A percentile compares a stretch with the other conserved stretches of the same genome.
phyloP scores from a whole-genome alignment of 306 rosid genomes.

The Luffa aegyptiaca region DNA sequence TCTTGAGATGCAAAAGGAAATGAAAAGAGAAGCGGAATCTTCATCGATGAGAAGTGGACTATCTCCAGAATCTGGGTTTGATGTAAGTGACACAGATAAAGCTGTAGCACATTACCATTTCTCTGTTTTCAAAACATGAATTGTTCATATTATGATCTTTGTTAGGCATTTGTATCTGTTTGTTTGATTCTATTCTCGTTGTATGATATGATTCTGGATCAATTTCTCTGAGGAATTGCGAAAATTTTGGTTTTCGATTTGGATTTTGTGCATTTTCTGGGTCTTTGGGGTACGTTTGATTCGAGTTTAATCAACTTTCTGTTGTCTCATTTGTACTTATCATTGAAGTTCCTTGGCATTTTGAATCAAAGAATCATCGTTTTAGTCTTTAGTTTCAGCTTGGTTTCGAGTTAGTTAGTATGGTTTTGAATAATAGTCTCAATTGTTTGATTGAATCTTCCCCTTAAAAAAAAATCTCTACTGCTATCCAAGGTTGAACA shows the following conservation, averaged over 20 bases:
- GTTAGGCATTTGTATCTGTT: background rate
- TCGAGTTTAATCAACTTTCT: background rate
- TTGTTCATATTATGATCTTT: background rate
- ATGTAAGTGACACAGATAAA: background rate
- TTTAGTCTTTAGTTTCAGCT: too few relatives aligned
- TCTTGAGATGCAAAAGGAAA: constrained; percentile 14
- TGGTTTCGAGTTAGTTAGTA: too few relatives aligned
- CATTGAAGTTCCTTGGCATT: too few relatives aligned
- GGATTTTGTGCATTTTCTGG: background rate
- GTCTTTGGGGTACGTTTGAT: background rate
- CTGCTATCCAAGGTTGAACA: too few relatives aligned
- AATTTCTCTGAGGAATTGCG: background rate
- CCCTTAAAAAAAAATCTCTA: too few relatives aligned
- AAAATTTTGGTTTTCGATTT: too few relatives aligned
- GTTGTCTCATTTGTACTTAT: background rate
- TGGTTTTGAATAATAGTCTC: too few relatives aligned
- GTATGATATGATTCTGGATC: background rate
- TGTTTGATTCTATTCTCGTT: background rate
- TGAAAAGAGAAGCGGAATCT: background rate
- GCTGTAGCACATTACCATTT: constrained; percentile 21
- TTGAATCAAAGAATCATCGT: too few relatives aligned
- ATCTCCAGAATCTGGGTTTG: background rate
- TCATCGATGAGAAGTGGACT: background rate
- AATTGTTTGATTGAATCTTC: too few relatives aligned
- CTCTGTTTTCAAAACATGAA: constrained; percentile 22